These are phyloP conservation scores for Coemansia sp. DNA, from an alignment of 192 early-diverging fungal species.

Conservation along the genomic window DNA sequence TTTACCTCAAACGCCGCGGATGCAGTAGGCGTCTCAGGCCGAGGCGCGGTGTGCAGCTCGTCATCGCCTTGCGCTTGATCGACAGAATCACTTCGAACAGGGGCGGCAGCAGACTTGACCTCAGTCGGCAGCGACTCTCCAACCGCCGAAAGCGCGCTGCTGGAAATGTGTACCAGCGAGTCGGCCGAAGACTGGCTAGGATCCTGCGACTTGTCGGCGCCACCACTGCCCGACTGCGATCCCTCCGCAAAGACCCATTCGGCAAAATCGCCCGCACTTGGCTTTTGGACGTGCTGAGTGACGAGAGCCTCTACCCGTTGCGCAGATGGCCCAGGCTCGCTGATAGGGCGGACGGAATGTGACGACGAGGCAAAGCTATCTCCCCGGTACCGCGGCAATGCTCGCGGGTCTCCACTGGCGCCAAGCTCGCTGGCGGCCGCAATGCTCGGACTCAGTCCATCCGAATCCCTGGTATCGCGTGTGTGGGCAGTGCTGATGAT, in stretches of 20 bases:
- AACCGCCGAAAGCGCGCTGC: conserved; percentile 15
- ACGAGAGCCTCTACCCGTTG: not conserved
- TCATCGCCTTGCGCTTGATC: not conserved
- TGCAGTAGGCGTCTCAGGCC: not conserved
- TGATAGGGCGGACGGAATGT: not conserved
- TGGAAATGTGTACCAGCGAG: conserved; percentile 30
- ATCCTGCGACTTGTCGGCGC: not conserved
- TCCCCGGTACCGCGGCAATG: not conserved
- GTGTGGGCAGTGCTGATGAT: conserved; percentile 19
- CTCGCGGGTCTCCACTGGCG: not conserved
- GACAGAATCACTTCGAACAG: not conserved
- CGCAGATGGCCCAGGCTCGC: not conserved
- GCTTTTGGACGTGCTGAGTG: conserved; percentile 7
- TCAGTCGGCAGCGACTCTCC: conserved; percentile 5
- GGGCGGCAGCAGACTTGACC: not conserved
- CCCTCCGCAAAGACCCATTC: conserved; percentile 49
- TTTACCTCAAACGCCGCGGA: not conserved
- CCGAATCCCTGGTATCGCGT: conserved; percentile 15
- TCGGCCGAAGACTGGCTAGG: conserved; percentile 22
- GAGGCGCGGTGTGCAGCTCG: not conserved
- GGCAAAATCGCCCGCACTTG: conserved; percentile 24
- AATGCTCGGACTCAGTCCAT: conserved; percentile 1
- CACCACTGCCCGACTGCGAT: conserved; percentile 16
- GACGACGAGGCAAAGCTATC: conserved; percentile 27
- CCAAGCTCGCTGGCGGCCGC: not conserved